phyloP scores from a whole-genome alignment of 1,284 basidiomycete genomes.

The Xerocomus amazonicus region DNA sequence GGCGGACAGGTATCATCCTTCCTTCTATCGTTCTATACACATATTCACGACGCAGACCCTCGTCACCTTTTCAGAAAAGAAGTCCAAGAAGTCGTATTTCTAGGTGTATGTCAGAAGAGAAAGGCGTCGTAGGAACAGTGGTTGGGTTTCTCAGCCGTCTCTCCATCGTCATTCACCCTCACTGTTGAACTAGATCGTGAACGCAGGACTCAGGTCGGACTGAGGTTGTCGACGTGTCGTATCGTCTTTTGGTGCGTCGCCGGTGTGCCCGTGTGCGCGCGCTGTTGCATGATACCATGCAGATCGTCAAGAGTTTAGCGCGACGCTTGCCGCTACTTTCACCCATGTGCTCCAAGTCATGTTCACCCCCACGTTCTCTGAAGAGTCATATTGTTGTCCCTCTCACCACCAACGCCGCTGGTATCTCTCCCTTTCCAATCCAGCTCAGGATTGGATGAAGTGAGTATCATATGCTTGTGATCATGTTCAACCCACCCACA shows the following conservation, averaged over 20 bases:
- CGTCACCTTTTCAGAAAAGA: slow-evolving; percentile 72
- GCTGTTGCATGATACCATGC: background rate
- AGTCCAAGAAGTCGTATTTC: slow-evolving; percentile 70
- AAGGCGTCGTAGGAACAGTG: slow-evolving; percentile 80
- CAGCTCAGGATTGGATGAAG: slow-evolving; percentile 54
- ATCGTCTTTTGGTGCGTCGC: background rate
- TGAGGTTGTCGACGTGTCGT: slow-evolving; percentile 44
- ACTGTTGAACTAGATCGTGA: slow-evolving; percentile 60
- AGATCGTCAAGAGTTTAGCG: slow-evolving; percentile 62
- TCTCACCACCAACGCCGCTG: slow-evolving; percentile 63
- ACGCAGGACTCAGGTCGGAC: slow-evolving; percentile 65
- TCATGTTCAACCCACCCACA: too few species aligned
- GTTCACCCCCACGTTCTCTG: slow-evolving; percentile 70
- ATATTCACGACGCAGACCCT: slow-evolving; percentile 45
- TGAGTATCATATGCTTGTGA: too few species aligned
- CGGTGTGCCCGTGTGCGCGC: background rate
- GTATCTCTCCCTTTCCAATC: slow-evolving; percentile 74
- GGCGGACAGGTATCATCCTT: slow-evolving; percentile 52
- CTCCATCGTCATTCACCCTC: background rate
- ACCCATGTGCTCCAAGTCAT: slow-evolving; percentile 64
- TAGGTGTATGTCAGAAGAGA: slow-evolving; percentile 67
- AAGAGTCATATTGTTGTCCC: slow-evolving; percentile 67
- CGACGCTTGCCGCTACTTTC: slow-evolving; percentile 53
- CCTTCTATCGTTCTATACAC: too few species aligned
- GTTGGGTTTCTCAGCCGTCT: slow-evolving; percentile 34